Base-by-base conservation (phyloP, 2,329 filamentous ascomycete genomes). In the Botrytis elliptica region DNA sequence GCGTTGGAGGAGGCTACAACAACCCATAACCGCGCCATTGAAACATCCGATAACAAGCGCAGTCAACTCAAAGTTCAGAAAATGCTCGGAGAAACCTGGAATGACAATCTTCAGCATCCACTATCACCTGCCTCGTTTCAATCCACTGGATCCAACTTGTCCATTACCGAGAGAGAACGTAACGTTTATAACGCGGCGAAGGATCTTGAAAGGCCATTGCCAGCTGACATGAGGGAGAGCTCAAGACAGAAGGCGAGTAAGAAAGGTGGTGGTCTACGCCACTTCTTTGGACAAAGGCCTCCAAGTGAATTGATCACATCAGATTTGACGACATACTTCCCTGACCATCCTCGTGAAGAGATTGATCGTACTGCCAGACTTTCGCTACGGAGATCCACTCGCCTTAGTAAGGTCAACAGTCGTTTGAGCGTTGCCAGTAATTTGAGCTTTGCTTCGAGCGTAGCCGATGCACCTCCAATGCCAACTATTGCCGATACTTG, bases 241-340 rank as follows among this genome's bases (percentile, higher is more conserved):
- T 77, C 79, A 25, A 80, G 78, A 64, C 72, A 74, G 4, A 76
- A 74, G 46, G 69, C 75, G 52, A 72, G 84, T 74, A 89, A 89
- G 80, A 89, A 89, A 79, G 85, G 83, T 44, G 86, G 83, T 42
- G 86, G 90, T 42, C 85, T 95, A 64, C 90, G 92, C 77, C 92
- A 92, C 77, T 98, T 98, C 83, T 96, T 97, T 79, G 95, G 95
- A 49, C 91, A 96, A 76, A 88, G 96, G 78, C 96, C 96, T 29
- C 96, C 96, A 1, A 98, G 95, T 84, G 96, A 99, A 85, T 89
- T 99, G 81, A 99, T 99, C 81, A 95, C 95, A 40, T 97, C 96
- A 36, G 96, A 99, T 81, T 86, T 99, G 74, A 96, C 94, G 1
- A 97, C 95, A 0, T 99, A 98, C 85, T 99, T 99, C 86, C 96